These are phyloP conservation scores for Suillus tomentosus DNA, from an alignment of 768 basidiomycete species.

Conservation along the genomic window DNA sequence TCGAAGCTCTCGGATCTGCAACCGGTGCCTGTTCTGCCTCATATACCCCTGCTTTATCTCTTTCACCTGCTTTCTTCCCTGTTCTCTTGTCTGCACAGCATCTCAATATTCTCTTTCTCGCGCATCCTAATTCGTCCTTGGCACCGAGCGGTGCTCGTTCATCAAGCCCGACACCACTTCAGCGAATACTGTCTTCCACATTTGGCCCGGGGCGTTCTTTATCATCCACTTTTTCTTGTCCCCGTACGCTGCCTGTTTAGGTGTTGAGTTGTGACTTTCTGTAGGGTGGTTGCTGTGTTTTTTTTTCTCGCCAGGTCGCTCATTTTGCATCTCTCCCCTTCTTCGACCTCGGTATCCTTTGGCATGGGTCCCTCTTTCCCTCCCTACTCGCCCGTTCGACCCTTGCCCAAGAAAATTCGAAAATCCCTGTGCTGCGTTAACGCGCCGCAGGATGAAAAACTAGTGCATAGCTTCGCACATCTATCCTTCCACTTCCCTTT, in stretches of 20 bases:
- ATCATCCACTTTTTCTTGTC: background rate
- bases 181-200: constrained; percentile 4
- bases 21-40: background rate
- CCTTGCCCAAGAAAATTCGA: background rate
- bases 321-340: background rate
- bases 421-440: constrained; percentile 7
- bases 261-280: constrained; percentile 5
- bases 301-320: constrained; percentile 3
- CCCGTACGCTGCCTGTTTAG: background rate
- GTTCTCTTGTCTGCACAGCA: background rate
- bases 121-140: background rate
- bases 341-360: constrained; percentile 4
- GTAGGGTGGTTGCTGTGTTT: background rate
- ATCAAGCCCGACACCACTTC: constrained; percentile 1
- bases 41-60: constrained; percentile 2
- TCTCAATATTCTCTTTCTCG: background rate
- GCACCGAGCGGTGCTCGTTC: background rate
- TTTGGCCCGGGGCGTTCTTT: constrained; percentile 2
- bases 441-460: constrained; percentile 7
- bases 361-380: background rate
- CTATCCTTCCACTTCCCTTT: background rate
- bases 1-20: background rate
- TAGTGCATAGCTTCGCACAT: constrained; percentile 3
- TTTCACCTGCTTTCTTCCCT: background rate
- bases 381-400: constrained; percentile 1